Evolutionary conservation across 176 grass and related monocot species (phyloP).

Genomic region (Poa pratensis): DNA sequence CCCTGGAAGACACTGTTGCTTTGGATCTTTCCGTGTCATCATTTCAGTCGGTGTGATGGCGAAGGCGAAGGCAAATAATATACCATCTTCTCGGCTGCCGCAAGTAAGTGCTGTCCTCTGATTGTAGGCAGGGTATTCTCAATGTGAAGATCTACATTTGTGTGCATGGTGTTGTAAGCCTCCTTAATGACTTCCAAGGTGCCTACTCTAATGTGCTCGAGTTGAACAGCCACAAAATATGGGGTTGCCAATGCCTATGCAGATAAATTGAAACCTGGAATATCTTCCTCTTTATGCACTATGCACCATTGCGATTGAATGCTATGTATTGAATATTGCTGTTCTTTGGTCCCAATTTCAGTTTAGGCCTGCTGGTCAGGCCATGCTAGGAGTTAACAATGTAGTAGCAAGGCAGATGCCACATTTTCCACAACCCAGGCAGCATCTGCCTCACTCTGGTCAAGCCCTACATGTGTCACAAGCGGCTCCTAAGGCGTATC

Average conservation of each 20-base stretch:
- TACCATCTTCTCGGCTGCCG: conserved; percentile 54
- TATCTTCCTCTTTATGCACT: conserved; percentile 32
- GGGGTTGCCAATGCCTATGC: conserved; percentile 73
- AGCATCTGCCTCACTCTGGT: conserved; percentile 62
- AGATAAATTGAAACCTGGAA: conserved; percentile 50
- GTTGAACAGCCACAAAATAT: conserved; percentile 67
- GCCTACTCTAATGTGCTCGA: conserved; percentile 58
- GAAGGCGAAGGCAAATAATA: conserved; percentile 40
- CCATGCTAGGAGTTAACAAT: conserved; percentile 57
- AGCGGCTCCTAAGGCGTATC: conserved; percentile 67
- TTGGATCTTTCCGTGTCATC: not conserved
- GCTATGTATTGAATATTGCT: conserved; percentile 31
- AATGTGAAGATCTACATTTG: conserved; percentile 1
- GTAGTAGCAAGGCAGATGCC: conserved; percentile 39
- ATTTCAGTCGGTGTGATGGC: conserved; percentile 59
- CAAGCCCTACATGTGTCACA: conserved; percentile 61
- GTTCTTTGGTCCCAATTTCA: conserved; percentile 42
- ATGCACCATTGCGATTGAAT: not conserved
- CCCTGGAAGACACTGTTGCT: not conserved
- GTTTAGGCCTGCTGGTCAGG: conserved; percentile 66
- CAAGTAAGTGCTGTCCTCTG: conserved; percentile 45
- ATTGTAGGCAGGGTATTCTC: not conserved
- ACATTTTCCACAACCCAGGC: conserved; percentile 56
- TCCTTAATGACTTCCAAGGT: conserved; percentile 42
- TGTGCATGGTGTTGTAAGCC: not conserved